Percentiles rank a stretch among this genome's conserved stretches.
These are phyloP conservation scores for Clonostachys rosea DNA, from an alignment of 2,329 filamentous ascomycete genomes.

Conservation along the genomic window DNA sequence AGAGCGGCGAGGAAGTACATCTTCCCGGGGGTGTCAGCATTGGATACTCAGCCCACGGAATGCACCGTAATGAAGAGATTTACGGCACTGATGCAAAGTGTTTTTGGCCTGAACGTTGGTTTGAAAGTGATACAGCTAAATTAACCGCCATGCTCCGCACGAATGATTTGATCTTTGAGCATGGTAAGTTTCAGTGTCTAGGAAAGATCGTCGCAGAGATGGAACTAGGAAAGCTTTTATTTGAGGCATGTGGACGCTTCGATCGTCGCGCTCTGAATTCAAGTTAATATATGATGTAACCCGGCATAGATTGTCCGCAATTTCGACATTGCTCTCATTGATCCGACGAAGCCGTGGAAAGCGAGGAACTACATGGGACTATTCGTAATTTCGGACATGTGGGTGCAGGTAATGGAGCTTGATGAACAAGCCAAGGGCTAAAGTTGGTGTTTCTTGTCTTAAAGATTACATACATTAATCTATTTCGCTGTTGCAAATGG, in stretches of 20 bases:
- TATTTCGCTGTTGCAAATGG: too few relatives aligned
- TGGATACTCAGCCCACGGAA: conserved; percentile 31
- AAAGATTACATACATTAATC: too few relatives aligned
- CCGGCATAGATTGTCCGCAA: conserved; percentile 6
- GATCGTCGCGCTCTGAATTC: background rate
- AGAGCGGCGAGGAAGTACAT: conserved; percentile 20
- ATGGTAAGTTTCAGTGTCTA: conserved; percentile 36
- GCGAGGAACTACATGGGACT: conserved; percentile 9
- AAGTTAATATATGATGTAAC: background rate
- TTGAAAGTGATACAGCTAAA: conserved; percentile 26
- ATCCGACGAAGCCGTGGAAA: conserved; percentile 5
- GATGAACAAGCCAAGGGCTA: background rate
- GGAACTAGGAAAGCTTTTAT: conserved; percentile 35
- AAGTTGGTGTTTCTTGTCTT: too few relatives aligned
- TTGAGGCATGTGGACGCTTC: conserved; percentile 26
- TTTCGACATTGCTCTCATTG: conserved; percentile 8
- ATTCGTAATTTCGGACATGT: conserved; percentile 9
- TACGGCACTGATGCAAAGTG: conserved; percentile 31
- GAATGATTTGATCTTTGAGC: conserved; percentile 36
- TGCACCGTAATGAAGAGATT: conserved; percentile 28
- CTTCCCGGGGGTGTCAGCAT: conserved; percentile 42
- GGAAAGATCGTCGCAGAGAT: conserved; percentile 35
- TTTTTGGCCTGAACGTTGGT: conserved; percentile 45
- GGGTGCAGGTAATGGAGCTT: conserved; percentile 7
- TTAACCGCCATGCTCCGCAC: conserved; percentile 26